Evolutionary conservation across 2,329 filamentous ascomycete species (phyloP).

Genomic region (Verticillium nonalfalfae): DNA sequence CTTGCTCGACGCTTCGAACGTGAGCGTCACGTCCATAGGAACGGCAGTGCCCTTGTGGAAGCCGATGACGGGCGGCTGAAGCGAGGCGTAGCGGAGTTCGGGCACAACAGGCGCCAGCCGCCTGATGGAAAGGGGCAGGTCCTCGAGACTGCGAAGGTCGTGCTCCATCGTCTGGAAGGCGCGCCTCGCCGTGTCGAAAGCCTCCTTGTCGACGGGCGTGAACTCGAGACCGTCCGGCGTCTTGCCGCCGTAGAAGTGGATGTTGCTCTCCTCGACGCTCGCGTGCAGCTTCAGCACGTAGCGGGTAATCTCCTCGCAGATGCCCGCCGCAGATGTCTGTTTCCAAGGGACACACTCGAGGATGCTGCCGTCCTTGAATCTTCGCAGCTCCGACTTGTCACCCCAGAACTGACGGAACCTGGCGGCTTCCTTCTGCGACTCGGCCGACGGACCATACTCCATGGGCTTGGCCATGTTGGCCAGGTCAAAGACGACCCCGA

Average conservation of each 20-base stretch:
- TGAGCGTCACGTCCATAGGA: conserved; percentile 74
- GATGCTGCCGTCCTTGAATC: conserved; percentile 94
- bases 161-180: conserved; percentile 69
- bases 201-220: conserved; percentile 39
- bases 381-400: conserved; percentile 82
- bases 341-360: conserved; percentile 87
- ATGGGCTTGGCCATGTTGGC: conserved; percentile 68
- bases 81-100: conserved; percentile 67
- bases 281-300: conserved; percentile 69
- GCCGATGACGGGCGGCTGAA: conserved; percentile 42
- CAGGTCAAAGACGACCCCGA: conserved; percentile 69
- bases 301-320: conserved; percentile 73
- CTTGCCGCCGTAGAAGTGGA: conserved; percentile 43
- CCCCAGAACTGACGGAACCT: conserved; percentile 92
- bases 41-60: conserved; percentile 34
- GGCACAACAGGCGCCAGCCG: conserved; percentile 70
- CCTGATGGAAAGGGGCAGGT: conserved; percentile 79
- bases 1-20: conserved; percentile 86
- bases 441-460: conserved; percentile 81
- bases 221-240: conserved; percentile 42
- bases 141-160: conserved; percentile 70
- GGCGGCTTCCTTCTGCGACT: conserved; percentile 76
- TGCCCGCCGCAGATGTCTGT: conserved; percentile 52
- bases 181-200: conserved; percentile 64
- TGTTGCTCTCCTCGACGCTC: conserved; percentile 46